These are phyloP conservation scores for Dictyostelium firmibasis DNA, from an alignment of 78 protist species.

Conservation along the genomic window DNA sequence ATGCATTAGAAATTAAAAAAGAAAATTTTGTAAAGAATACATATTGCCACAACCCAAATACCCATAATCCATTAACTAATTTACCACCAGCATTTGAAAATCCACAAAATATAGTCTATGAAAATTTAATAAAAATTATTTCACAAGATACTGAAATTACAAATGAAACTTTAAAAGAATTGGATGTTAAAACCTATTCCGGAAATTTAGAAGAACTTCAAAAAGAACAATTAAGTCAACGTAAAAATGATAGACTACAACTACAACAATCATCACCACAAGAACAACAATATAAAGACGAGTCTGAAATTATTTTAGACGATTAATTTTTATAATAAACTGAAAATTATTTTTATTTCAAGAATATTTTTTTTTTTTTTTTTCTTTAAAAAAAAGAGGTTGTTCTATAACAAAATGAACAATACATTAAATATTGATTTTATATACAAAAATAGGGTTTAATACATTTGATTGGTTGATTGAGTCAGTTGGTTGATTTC, in stretches of 20 bases:
- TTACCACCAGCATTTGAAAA: constrained; percentile 37
- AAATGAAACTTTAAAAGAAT: not conserved
- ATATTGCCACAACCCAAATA: constrained; percentile 19
- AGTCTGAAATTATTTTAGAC: constrained; percentile 36
- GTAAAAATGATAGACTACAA: not conserved
- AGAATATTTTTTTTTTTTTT: not conserved
- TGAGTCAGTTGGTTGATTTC: not conserved
- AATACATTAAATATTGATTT: not conserved
- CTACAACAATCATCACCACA: not conserved
- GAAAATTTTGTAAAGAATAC: constrained; percentile 45
- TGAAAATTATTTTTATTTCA: not conserved
- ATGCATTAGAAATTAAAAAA: constrained; percentile 1
- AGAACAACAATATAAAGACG: not conserved
- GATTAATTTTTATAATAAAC: not conserved
- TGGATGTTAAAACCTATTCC: constrained; percentile 18
- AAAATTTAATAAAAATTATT: constrained; percentile 18
- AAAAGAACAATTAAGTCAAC: not conserved
- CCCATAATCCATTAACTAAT: not conserved
- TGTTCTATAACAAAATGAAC: not conserved
- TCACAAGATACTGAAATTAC: not conserved
- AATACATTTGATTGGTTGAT: not conserved
- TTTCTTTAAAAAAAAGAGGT: not conserved
- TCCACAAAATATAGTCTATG: constrained; percentile 40
- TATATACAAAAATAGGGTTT: not conserved
- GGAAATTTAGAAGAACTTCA: constrained; percentile 3